A percentile compares a stretch with the other conserved stretches of the same genome.
These are phyloP conservation scores for Cyberlindnera petersonii DNA, from an alignment of 805 yeast species.

Conservation along the genomic window DNA sequence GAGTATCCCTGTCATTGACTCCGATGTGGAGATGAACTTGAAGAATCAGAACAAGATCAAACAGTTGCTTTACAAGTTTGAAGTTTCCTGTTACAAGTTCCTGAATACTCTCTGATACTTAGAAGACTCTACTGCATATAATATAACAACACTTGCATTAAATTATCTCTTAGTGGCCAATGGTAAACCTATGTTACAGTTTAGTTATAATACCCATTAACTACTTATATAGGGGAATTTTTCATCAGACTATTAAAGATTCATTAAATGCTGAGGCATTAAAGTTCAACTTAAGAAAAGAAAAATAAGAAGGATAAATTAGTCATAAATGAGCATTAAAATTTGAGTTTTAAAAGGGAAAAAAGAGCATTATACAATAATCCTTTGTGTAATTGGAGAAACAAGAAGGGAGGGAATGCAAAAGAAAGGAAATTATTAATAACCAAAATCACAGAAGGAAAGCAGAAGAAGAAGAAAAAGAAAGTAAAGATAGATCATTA, in stretches of 20 bases:
- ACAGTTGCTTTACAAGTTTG: constrained; percentile 30
- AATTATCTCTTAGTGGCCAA: not conserved
- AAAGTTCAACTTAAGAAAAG: too few relatives aligned
- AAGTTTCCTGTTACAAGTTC: constrained; percentile 30
- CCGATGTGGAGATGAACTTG: constrained; percentile 34
- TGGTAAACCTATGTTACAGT: too few relatives aligned
- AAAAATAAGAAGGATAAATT: not conserved
- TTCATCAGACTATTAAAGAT: too few relatives aligned
- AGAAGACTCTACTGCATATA: not conserved
- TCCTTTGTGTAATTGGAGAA: not conserved
- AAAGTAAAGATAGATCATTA: not conserved
- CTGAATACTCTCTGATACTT: constrained; percentile 5
- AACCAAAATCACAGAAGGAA: not conserved
- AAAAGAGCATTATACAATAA: too few relatives aligned
- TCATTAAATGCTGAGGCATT: too few relatives aligned
- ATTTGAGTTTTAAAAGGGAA: not conserved
- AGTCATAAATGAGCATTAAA: constrained; percentile 4
- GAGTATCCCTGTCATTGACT: constrained; percentile 29
- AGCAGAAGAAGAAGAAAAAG: not conserved
- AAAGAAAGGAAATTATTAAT: too few relatives aligned
- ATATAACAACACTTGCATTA: not conserved
- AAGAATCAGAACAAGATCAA: constrained; percentile 30
- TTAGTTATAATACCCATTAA: too few relatives aligned
- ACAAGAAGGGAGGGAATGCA: not conserved
- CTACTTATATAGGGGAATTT: too few relatives aligned